These are phyloP conservation scores for Discostella pseudostelligera DNA, from an alignment of 108 stramenopile species.

Conservation along the genomic window DNA sequence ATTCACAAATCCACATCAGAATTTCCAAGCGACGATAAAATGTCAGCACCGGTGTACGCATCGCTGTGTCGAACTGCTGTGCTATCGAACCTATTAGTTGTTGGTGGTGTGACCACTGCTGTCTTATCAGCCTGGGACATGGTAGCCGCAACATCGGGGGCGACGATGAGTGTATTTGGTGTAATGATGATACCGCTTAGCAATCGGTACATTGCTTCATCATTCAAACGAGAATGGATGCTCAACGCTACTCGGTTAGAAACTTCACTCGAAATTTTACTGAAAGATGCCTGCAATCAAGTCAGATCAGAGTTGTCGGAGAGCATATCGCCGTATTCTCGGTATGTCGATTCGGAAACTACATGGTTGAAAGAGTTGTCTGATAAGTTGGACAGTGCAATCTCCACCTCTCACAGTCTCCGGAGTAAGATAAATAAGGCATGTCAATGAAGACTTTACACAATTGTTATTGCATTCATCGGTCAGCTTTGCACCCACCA, in stretches of 20 bases:
- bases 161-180: slow-evolving; percentile 33
- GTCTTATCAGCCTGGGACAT: slow-evolving; percentile 14
- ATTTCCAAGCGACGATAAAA: slow-evolving; percentile 26
- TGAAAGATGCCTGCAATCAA: slow-evolving; percentile 46
- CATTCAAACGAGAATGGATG: slow-evolving; percentile 49
- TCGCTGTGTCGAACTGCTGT: slow-evolving; percentile 32
- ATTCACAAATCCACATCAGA: slow-evolving; percentile 19
- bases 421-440: slow-evolving; percentile 58
- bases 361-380: slow-evolving; percentile 45
- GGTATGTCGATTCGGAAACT: slow-evolving; percentile 62
- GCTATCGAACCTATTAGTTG: slow-evolving; percentile 35
- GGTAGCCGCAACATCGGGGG: slow-evolving; percentile 22
- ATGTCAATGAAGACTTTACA: slow-evolving; percentile 1
- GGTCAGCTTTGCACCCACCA: too few relatives aligned
- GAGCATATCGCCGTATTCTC: slow-evolving; percentile 65
- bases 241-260: slow-evolving; percentile 37
- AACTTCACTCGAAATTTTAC: slow-evolving; percentile 36
- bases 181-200: slow-evolving; percentile 25
- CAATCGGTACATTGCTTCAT: slow-evolving; percentile 21
- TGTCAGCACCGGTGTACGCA: slow-evolving; percentile 24
- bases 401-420: slow-evolving; percentile 41
- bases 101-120: slow-evolving; percentile 27
- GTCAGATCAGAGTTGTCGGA: slow-evolving; percentile 56
- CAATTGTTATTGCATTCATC: too few relatives aligned
- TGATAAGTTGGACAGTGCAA: slow-evolving; percentile 50